Percentiles rank a stretch among this genome's conserved stretches.
Evolutionary conservation across 257 asterid species (phyloP).

Genomic region (Lycium ferocissimum): DNA sequence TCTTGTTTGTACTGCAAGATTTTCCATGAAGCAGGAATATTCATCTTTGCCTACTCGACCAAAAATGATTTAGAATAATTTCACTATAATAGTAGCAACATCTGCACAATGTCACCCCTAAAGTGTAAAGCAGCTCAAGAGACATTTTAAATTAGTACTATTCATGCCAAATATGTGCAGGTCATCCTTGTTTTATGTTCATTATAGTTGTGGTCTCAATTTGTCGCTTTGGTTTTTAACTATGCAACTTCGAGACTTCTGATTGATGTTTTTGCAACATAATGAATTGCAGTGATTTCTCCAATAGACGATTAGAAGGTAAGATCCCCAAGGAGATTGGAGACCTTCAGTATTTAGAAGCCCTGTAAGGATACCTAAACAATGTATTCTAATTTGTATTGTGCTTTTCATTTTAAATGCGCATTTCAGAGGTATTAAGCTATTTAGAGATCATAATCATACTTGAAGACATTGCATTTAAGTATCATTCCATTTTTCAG

Average conservation of each 20-base stretch:
- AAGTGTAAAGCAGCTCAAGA: no score
- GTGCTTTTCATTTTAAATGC: background rate
- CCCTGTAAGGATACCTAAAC: slow-evolving; percentile 18
- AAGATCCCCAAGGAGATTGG: background rate
- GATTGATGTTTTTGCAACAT: slow-evolving; percentile 9
- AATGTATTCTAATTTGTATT: background rate
- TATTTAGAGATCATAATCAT: background rate
- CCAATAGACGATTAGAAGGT: background rate
- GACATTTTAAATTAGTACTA: background rate
- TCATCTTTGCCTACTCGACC: no score
- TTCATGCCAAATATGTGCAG: background rate
- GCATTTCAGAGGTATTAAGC: background rate
- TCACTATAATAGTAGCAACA: no score
- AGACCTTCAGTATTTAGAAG: background rate
- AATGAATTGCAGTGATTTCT: slow-evolving; percentile 21
- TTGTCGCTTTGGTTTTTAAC: background rate
- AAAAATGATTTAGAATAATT: no score
- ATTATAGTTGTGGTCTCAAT: background rate
- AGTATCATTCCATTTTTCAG: background rate
- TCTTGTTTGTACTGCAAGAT: no score
- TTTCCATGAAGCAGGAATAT: no score
- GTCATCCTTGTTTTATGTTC: background rate
- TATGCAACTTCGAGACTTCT: background rate
- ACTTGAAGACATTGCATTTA: background rate
- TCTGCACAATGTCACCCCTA: no score